Percentiles rank a stretch among this genome's conserved stretches.
Conservation (phyloP, 1,284 basidiomycete species). For the Gastroboletus turbinatus region DNA sequence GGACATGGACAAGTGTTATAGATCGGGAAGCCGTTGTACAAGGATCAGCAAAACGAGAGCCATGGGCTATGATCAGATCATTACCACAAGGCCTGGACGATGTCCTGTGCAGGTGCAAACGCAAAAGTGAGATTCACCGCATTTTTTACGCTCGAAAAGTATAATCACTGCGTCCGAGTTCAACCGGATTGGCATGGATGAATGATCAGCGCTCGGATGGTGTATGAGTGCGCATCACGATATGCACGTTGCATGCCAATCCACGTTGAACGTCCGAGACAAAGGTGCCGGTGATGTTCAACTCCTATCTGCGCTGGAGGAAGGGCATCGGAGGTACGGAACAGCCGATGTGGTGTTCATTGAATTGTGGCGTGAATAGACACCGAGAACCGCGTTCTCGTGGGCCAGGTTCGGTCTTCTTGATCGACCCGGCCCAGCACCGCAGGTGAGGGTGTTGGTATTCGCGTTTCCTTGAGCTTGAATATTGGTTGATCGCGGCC, state of each 20-base stretch:
- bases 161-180: conserved; percentile 1
- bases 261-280: conserved; percentile 16
- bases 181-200: conserved; percentile 10
- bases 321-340: conserved; percentile 13
- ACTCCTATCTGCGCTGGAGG: conserved; percentile 20
- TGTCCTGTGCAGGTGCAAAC: background rate
- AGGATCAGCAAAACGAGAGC: conserved; percentile 12
- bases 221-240: conserved; percentile 6
- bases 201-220: conserved; percentile 3
- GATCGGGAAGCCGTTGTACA: conserved; percentile 10
- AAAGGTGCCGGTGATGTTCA: conserved; percentile 2
- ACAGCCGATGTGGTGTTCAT: conserved; percentile 8
- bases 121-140: conserved; percentile 3
- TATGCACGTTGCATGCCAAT: conserved; percentile 24
- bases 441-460: conserved; percentile 13
- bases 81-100: conserved; percentile 8
- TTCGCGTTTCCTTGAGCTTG: conserved; percentile 12
- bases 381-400: conserved; percentile 19
- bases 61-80: conserved; percentile 16
- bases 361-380: conserved; percentile 11
- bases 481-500: conserved; percentile 16
- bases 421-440: conserved; percentile 12
- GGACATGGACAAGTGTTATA: conserved; percentile 4
- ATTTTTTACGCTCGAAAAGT: conserved; percentile 4
- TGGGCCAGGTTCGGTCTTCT: conserved; percentile 4